Percentiles rank a stretch among this genome's conserved stretches.
These are phyloP conservation scores for Eutrema yunnanense DNA, from an alignment of 345 rosid genomes.

Conservation along the genomic window DNA sequence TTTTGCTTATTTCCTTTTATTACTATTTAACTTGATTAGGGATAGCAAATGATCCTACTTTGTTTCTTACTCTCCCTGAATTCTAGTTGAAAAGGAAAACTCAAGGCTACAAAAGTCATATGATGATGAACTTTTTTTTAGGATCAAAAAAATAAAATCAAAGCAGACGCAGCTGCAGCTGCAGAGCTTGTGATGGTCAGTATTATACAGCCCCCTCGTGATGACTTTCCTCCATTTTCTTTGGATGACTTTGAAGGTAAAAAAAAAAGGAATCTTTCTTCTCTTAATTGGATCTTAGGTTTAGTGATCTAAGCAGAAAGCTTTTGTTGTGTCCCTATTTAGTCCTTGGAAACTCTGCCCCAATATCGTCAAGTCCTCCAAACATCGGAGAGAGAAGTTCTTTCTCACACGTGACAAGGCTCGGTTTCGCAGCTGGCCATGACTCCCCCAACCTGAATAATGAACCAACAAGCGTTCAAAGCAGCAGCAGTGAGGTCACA, in stretches of 20 bases:
- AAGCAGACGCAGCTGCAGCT: constrained; percentile 68
- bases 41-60: neutral
- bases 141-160: constrained; percentile 72
- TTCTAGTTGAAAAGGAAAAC: neutral
- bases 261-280: neutral
- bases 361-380: constrained; percentile 63
- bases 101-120: neutral
- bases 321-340: neutral
- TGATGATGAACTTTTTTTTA: constrained; percentile 28
- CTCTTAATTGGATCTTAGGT: neutral
- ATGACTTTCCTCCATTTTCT: constrained; percentile 53
- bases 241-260: constrained; percentile 90
- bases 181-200: constrained; percentile 38
- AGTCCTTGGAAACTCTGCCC: constrained; percentile 68
- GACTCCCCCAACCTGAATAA: constrained; percentile 77
- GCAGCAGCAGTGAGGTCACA: constrained; percentile 29
- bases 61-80: neutral
- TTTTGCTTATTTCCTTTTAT: neutral
- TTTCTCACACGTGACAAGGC: constrained; percentile 79
- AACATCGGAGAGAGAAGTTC: constrained; percentile 54
- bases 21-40: neutral
- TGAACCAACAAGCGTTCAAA: constrained; percentile 40
- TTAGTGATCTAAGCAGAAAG: neutral
- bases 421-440: constrained; percentile 89
- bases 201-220: constrained; percentile 37